phyloP scores from a whole-genome alignment of 2,329 filamentous ascomycete species.

The Colletotrichum sp. region DNA sequence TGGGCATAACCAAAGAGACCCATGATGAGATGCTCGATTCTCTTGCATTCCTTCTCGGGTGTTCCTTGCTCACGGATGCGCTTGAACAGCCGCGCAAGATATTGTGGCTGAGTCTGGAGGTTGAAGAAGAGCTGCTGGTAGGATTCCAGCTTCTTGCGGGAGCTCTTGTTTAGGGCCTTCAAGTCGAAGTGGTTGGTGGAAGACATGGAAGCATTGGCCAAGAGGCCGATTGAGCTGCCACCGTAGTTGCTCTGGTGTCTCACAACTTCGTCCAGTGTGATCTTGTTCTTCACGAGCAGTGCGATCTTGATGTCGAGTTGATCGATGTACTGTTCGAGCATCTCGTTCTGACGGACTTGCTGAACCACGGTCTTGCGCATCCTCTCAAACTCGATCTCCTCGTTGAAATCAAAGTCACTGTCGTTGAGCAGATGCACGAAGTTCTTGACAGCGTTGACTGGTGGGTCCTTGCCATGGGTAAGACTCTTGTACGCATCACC shows the following conservation, averaged over 20 bases:
- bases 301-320: slow-evolving; percentile 99
- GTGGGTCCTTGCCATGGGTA: slow-evolving; percentile 94
- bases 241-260: slow-evolving; percentile 97
- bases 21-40: slow-evolving; percentile 94
- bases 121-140: slow-evolving; percentile 99
- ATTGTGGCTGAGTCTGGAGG: slow-evolving; percentile 94
- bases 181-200: slow-evolving; percentile 94
- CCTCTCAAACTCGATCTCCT: slow-evolving; percentile 96
- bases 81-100: slow-evolving; percentile 87
- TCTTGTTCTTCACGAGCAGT: slow-evolving; percentile 98
- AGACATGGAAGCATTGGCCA: slow-evolving; percentile 87
- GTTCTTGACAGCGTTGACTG: slow-evolving; percentile 95
- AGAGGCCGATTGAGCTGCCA: slow-evolving; percentile 81
- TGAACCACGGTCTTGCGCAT: slow-evolving; percentile 96
- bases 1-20: slow-evolving; percentile 96
- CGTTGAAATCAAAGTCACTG: slow-evolving; percentile 98
- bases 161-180: slow-evolving; percentile 97
- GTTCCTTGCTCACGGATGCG: slow-evolving; percentile 83
- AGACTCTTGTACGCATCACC: slow-evolving; percentile 98
- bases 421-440: slow-evolving; percentile 98
- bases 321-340: slow-evolving; percentile 97
- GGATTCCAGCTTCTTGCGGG: slow-evolving; percentile 90
- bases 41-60: slow-evolving; percentile 89
- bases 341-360: slow-evolving; percentile 95
- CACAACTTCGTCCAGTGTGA: slow-evolving; percentile 96